These are phyloP conservation scores for Rhizophagus clarus DNA, from an alignment of 192 early-diverging fungal species.

Conservation along the genomic window DNA sequence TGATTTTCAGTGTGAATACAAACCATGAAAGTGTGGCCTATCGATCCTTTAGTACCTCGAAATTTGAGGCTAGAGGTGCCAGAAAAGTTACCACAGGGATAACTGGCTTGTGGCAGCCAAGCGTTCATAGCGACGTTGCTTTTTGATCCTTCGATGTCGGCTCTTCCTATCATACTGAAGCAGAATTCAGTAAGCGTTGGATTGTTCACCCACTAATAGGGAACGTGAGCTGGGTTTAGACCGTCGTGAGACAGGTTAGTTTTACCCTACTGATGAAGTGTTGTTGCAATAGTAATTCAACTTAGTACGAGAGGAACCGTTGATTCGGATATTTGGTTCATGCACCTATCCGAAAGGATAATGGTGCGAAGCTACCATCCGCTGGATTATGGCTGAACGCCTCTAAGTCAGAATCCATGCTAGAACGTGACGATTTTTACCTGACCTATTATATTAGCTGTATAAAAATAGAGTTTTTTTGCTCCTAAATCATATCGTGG, in stretches of 20 bases:
- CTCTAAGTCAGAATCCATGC: conserved; percentile 23
- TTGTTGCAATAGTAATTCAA: conserved; percentile 76
- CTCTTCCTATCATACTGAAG: conserved; percentile 86
- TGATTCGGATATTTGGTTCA: conserved; percentile 72
- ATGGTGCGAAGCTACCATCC: conserved; percentile 30
- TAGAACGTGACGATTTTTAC: conserved; percentile 19
- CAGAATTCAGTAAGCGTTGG: conserved; percentile 84
- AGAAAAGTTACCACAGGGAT: conserved; percentile 87
- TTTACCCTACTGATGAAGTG: conserved; percentile 89
- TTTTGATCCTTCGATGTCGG: conserved; percentile 88
- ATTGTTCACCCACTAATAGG: conserved; percentile 90
- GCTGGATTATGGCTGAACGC: conserved; percentile 31
- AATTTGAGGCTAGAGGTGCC: conserved; percentile 75
- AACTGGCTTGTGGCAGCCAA: conserved; percentile 77
- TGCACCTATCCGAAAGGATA: conserved; percentile 18
- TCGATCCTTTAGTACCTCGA: conserved; percentile 56
- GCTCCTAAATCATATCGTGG: no score
- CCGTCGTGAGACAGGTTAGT: conserved; percentile 96
- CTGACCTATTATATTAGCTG: no score
- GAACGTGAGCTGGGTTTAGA: conserved; percentile 94
- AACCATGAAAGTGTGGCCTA: conserved; percentile 32
- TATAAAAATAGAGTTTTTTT: no score
- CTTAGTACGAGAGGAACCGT: conserved; percentile 79
- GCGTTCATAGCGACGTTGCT: conserved; percentile 84
- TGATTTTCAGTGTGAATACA: conserved; percentile 54